Evolutionary conservation across 2,329 filamentous ascomycete genomes (phyloP), one percentile per base, ranked within the genome.

Genomic region (Epichloe typhina): DNA sequence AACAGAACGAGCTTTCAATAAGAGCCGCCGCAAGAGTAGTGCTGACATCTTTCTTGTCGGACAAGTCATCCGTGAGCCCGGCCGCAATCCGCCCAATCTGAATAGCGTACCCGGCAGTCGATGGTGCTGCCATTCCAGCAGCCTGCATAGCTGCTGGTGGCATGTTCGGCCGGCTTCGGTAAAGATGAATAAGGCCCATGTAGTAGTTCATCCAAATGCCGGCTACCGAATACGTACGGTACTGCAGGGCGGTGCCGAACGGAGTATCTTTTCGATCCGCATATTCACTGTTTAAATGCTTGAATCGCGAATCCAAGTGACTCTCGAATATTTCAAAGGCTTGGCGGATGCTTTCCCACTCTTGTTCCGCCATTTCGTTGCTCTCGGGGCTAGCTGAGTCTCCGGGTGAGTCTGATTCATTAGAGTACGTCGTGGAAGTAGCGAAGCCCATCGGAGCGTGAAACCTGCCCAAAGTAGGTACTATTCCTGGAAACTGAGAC

Each of bases 81-180:
- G 86, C 87, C 2, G 82, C 79, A 51, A 97, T 91, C 21, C 84
- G 81, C 7, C 88, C 90, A 52, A 96, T 81, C 55, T 83, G 76
- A 54, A 82, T 82, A 1, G 89, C 86, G 65, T 81, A 86, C 0
- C 70, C 70, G 3, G 75, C 79, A 1, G 91, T 96, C 47, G 85
- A 78, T 13, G 72, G 71, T 0, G 88, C 88, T 9, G 86, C 82
- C 55, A 94, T 75, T 7, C 84, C 85, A 0, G 88, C 88, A 3
- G 93, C 89, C 59, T 89, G 79, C 80, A 95, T 89, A 37, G 89
- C 86, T 8, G 90, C 83, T 0, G 91, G 88, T 0, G 90, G 91
- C 89, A 96, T 96, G 23, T 79, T 79, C 0, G 93, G 93, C 58
- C 96, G 90, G 1, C 83, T 76, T 36, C 93, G 79, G 53, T 91